Evolutionary conservation across 2,329 filamentous ascomycete genomes (phyloP).

Genomic region (Leptographium flavum): DNA sequence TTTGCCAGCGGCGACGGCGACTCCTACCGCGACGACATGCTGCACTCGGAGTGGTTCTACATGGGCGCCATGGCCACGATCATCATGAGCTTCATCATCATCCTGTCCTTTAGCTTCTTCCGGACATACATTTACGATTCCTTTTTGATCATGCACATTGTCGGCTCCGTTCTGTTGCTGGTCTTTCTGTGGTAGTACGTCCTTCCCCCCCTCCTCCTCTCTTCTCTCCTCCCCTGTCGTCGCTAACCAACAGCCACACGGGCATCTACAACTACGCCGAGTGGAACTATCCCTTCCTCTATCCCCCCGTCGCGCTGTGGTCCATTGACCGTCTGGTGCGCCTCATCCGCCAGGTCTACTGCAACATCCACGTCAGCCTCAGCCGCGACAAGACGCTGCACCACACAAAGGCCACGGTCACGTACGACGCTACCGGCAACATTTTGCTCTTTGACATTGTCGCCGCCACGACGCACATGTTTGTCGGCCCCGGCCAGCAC

Average conservation of each 20-base stretch:
- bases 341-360: conserved; percentile 24
- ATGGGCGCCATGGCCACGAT: conserved; percentile 10
- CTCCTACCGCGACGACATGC: too few species aligned
- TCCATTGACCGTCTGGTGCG: conserved; percentile 17
- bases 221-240: not conserved
- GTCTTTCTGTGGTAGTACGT: conserved; percentile 16
- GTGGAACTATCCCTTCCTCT: conserved; percentile 10
- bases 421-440: not conserved
- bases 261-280: conserved; percentile 2
- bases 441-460: conserved; percentile 3
- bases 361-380: conserved; percentile 19
- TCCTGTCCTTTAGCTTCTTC: conserved; percentile 36
- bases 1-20: too few species aligned
- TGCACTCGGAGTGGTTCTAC: too few species aligned
- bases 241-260: conserved; percentile 6
- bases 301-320: conserved; percentile 9
- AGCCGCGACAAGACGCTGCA: not conserved
- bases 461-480: not conserved
- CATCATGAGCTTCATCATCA: conserved; percentile 28
- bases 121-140: conserved; percentile 36
- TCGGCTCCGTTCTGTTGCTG: conserved; percentile 24
- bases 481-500: conserved; percentile 23
- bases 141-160: conserved; percentile 28
- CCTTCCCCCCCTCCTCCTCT: too few species aligned
- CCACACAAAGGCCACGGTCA: not conserved